Percentiles rank a stretch among this genome's conserved stretches.
phyloP scores from a whole-genome alignment of 2,329 filamentous ascomycete genomes.

The Calonectria leucothoes region DNA sequence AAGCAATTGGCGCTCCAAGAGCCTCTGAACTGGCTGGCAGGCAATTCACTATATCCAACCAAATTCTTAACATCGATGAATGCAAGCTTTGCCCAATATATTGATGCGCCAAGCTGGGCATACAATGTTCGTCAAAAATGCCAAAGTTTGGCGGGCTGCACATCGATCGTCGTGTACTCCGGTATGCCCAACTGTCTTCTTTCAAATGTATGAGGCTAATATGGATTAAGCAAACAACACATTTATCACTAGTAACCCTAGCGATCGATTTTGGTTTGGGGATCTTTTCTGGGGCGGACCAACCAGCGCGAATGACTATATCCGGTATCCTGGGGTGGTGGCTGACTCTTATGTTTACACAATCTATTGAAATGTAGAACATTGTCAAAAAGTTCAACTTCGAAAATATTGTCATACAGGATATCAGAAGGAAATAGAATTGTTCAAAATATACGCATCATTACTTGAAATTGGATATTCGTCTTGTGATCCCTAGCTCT shows the following conservation, averaged over 20 bases:
- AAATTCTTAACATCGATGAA: neutral
- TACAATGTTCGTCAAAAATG: neutral
- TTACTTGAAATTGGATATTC: neutral
- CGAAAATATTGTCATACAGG: neutral
- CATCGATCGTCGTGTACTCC: neutral
- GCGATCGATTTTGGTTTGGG: neutral
- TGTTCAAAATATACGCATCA: neutral
- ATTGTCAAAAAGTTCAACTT: neutral
- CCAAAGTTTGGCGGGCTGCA: neutral
- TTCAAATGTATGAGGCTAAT: neutral
- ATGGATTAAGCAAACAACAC: neutral
- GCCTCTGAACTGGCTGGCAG: neutral
- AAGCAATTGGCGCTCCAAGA: neutral
- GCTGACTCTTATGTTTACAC: neutral
- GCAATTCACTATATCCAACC: neutral
- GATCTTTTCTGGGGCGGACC: neutral
- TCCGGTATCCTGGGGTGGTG: neutral
- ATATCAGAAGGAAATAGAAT: too few relatives aligned
- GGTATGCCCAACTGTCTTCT: neutral
- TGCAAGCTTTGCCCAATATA: neutral
- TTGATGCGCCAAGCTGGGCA: neutral
- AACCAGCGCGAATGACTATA: neutral
- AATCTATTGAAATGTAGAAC: neutral
- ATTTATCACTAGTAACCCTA: neutral
- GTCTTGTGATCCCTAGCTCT: neutral